These are phyloP conservation scores for Hemisphaericaspora xylanilytica DNA, from an alignment of 1,139 yeast species.

Conservation along the genomic window DNA sequence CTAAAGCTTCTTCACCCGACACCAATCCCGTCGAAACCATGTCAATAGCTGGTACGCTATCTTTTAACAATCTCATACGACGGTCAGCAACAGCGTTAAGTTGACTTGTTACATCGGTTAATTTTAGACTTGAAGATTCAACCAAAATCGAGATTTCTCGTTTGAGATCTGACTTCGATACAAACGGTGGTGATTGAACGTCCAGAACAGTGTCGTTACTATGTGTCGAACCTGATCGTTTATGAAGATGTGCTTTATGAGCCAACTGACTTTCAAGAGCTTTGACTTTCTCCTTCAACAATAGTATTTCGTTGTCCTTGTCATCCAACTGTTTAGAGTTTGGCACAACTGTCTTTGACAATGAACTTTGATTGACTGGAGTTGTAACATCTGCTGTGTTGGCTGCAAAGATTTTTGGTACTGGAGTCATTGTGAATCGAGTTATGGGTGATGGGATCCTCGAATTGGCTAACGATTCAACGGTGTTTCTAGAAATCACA, in stretches of 20 bases:
- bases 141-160: slow-evolving; percentile 36
- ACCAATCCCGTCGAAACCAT: slow-evolving; percentile 48
- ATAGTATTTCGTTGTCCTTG: slow-evolving; percentile 15
- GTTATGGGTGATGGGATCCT: slow-evolving; percentile 1
- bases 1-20: slow-evolving; percentile 48
- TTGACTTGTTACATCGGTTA: slow-evolving; percentile 39
- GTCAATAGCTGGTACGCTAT: slow-evolving; percentile 30
- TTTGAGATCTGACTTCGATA: slow-evolving; percentile 33
- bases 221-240: neutral
- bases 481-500: neutral
- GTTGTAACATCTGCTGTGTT: neutral
- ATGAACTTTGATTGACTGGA: too few relatives aligned
- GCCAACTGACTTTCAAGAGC: slow-evolving; percentile 21
- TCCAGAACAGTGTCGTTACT: slow-evolving; percentile 10
- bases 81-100: slow-evolving; percentile 36
- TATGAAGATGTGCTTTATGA: slow-evolving; percentile 8
- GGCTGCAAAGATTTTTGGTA: neutral
- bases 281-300: slow-evolving; percentile 22
- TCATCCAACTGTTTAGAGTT: neutral
- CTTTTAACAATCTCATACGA: slow-evolving; percentile 31
- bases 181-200: slow-evolving; percentile 27
- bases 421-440: neutral
- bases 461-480: slow-evolving; percentile 1
- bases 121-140: slow-evolving; percentile 24
- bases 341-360: too few relatives aligned